Evolutionary conservation across 805 yeast genomes (phyloP).

Genomic region (Pichia phayaonensis): DNA sequence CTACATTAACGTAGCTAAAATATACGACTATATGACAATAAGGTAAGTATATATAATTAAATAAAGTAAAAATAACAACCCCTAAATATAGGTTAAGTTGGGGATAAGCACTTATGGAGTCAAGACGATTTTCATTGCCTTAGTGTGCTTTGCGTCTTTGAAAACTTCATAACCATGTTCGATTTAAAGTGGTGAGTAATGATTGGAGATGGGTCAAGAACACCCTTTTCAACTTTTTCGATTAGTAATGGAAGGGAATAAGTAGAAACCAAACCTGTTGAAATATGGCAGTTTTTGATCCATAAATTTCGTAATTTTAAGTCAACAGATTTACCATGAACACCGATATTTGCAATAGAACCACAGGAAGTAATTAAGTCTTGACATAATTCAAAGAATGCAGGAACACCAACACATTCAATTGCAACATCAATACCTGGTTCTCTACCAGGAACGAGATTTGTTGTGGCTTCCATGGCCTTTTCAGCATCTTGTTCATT

Average conservation of each 20-base stretch:
- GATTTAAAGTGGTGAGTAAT: conserved; percentile 55
- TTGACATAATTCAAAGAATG: conserved; percentile 53
- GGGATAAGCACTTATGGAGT: conserved; percentile 9
- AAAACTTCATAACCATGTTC: conserved; percentile 57
- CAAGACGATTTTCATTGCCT: conserved; percentile 44
- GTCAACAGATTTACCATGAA: conserved; percentile 37
- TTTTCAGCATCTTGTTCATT: conserved; percentile 31
- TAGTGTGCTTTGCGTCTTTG: conserved; percentile 42
- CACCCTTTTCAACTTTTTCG: conserved; percentile 28
- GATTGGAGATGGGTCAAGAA: conserved; percentile 42
- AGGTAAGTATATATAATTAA: background rate
- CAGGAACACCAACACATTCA: conserved; percentile 60
- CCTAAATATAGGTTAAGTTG: background rate
- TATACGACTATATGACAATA: too few relatives aligned
- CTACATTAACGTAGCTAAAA: too few relatives aligned
- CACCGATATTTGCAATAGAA: conserved; percentile 58
- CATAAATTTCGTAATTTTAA: conserved; percentile 37
- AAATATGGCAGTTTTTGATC: conserved; percentile 36
- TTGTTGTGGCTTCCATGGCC: conserved; percentile 19
- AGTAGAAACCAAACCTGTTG: conserved; percentile 46
- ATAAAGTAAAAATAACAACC: background rate
- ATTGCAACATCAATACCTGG: conserved; percentile 57
- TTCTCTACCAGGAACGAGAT: conserved; percentile 18
- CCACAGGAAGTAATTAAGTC: conserved; percentile 51
- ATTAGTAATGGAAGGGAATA: conserved; percentile 35